Base-by-base conservation (phyloP, 1,284 basidiomycete genomes). In the Phylloporus sp. region DNA sequence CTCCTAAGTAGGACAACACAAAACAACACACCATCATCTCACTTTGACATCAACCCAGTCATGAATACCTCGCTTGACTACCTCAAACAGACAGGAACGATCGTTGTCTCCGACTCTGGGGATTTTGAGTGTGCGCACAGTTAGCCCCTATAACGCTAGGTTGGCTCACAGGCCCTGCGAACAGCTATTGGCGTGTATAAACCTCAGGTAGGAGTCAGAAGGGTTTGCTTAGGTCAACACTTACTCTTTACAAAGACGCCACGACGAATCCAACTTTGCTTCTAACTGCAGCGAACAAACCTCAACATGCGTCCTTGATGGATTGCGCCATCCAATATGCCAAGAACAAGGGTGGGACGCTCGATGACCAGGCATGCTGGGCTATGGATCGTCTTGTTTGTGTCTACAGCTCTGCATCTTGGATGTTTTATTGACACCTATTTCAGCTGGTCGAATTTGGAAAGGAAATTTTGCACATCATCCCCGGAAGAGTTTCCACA, bases 401-500 rank as follows among this genome's bases (percentile, higher is more conserved):
- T 70, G 19, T 43, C 5, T 20, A 19, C 27, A 20, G 29, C 27
- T 55, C 7, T 55, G 53, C 15, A 12, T n/a, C 47, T n/a, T 49
- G 5, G n/a, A 49, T 49, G 47, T n/a, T n/a, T 19, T n/a, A 5
- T 49, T 29, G 25, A 55, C 53, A 17, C 29, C 27, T 27, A n/a
- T n/a, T 55, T 19, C 71, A 95, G 94, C 89, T 97, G 68, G 95
- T 98, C 74, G 95, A 95, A 80, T 99, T 99, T 82, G 97, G 97
- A 74, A 93, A 91, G 81, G 95, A 94, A 83, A 99, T 99, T 80
- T 87, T 99, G 71, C 85, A 88, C 73, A 95, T 99, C 82, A 95
- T 99, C 78, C 97, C 97, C 66, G 97, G 97, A 70, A 94, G 97
- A 82, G 97, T 99, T 74, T 99, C 97, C 60, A 99, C 97, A 71